phyloP scores from a whole-genome alignment of 108 stramenopile species.

The Tribonema minus region DNA sequence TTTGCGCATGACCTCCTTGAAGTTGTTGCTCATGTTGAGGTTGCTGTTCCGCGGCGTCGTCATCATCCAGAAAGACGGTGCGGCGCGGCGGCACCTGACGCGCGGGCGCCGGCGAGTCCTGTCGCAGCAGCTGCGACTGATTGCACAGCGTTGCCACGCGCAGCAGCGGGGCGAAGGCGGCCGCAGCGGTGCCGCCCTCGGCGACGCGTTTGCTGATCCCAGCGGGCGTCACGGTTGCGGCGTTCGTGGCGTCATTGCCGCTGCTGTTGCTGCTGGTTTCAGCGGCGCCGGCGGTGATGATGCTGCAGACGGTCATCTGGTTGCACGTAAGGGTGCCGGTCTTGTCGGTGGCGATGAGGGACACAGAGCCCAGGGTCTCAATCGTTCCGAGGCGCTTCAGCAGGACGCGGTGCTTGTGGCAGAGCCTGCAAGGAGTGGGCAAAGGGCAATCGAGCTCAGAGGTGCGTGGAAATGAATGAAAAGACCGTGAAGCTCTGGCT shows the following conservation, averaged over 20 bases:
- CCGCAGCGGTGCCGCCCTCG: background rate
- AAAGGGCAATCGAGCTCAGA: no score
- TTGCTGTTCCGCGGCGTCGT: no score
- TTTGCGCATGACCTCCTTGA: no score
- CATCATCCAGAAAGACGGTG: background rate
- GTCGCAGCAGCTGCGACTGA: background rate
- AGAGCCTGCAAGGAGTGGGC: background rate
- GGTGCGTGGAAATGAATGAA: no score
- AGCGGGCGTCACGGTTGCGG: no score
- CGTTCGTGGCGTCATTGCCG: no score
- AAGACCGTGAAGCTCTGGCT: no score
- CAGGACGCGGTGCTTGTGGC: constrained; percentile 17
- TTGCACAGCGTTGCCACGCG: background rate
- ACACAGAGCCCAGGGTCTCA: constrained; percentile 64
- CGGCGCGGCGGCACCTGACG: background rate
- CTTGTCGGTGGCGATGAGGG: constrained; percentile 64
- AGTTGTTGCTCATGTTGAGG: no score
- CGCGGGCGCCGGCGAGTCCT: no score
- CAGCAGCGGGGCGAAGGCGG: background rate
- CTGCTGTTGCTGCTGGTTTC: no score
- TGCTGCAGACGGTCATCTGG: constrained; percentile 60
- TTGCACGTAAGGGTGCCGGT: constrained; percentile 69
- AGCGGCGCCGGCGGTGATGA: background rate
- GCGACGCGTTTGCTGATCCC: no score
- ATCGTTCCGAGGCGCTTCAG: constrained; percentile 64